Evolutionary conservation across 106 monocot genomes (phyloP).

Genomic region (Ottelia alismoides): DNA sequence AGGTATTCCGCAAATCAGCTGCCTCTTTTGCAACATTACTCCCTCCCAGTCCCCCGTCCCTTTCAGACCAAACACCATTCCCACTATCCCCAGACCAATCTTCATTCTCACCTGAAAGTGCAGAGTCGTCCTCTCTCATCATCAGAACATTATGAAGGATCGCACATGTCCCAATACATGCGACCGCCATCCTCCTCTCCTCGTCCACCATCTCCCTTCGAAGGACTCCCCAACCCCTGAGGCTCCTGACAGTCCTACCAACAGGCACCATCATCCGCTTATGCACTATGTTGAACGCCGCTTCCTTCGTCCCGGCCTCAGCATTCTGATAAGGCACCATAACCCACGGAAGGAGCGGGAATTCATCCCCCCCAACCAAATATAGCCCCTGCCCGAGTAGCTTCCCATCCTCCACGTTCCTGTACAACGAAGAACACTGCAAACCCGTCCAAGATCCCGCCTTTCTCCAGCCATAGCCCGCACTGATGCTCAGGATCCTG

Average conservation of each 20-base stretch:
- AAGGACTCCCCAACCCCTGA: slow-evolving; percentile 61
- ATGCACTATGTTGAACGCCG: slow-evolving; percentile 44
- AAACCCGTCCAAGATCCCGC: slow-evolving; percentile 16
- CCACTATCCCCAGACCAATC: neutral
- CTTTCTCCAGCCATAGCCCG: slow-evolving; percentile 20
- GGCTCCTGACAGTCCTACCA: slow-evolving; percentile 25
- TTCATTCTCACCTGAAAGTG: slow-evolving; percentile 8
- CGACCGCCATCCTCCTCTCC: slow-evolving; percentile 32
- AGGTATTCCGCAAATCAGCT: neutral
- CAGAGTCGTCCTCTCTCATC: slow-evolving; percentile 53
- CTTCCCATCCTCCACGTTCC: slow-evolving; percentile 22
- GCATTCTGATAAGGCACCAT: slow-evolving; percentile 47
- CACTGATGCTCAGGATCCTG: slow-evolving; percentile 33
- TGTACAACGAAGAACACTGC: slow-evolving; percentile 26
- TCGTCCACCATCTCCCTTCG: slow-evolving; percentile 30
- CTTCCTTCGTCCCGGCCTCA: slow-evolving; percentile 21
- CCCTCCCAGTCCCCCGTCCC: neutral
- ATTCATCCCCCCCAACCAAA: slow-evolving; percentile 31
- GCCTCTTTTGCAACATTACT: neutral
- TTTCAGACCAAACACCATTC: neutral
- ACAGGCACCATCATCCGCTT: slow-evolving; percentile 23
- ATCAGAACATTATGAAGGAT: slow-evolving; percentile 67
- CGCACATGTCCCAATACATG: slow-evolving; percentile 64
- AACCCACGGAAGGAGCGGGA: slow-evolving; percentile 53
- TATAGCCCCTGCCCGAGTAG: slow-evolving; percentile 21